phyloP scores from a whole-genome alignment of 306 rosid species.

The Spatholobus suberectus region DNA sequence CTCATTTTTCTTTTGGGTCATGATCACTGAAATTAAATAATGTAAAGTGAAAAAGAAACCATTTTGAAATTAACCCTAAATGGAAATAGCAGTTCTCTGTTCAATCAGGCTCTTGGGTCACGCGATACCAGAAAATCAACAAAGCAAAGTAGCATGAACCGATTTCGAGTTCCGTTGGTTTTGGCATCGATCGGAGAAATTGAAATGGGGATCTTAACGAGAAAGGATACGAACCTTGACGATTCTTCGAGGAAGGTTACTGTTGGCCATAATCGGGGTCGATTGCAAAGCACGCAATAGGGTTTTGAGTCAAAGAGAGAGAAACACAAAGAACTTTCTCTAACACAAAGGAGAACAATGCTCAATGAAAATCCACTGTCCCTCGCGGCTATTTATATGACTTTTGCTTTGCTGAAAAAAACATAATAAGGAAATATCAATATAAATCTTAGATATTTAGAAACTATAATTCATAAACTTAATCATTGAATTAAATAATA shows the following conservation, averaged over 20 bases:
- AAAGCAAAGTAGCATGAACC: not conserved
- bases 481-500: not conserved
- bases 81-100: not conserved
- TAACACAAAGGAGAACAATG: not conserved
- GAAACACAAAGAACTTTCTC: constrained; percentile 32
- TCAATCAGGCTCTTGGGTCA: not conserved
- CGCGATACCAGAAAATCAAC: not conserved
- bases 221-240: constrained; percentile 62
- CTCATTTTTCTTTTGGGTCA: not conserved
- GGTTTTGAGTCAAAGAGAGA: constrained; percentile 49
- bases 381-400: not conserved
- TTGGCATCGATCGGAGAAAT: constrained; percentile 45
- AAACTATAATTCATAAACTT: not conserved
- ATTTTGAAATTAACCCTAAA: constrained; percentile 2
- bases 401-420: not conserved
- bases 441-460: not conserved
- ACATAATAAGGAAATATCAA: no score
- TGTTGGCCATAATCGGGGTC: constrained; percentile 78
- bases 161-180: not conserved
- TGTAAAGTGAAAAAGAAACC: not conserved
- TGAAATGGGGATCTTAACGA: constrained; percentile 55
- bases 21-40: constrained; percentile 24
- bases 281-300: constrained; percentile 74
- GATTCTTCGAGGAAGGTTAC: constrained; percentile 95
- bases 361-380: not conserved